Evolutionary conservation across 345 rosid species (phyloP), one percentile per base, ranked within the genome.

Genomic region (Eucalyptus grandis): DNA sequence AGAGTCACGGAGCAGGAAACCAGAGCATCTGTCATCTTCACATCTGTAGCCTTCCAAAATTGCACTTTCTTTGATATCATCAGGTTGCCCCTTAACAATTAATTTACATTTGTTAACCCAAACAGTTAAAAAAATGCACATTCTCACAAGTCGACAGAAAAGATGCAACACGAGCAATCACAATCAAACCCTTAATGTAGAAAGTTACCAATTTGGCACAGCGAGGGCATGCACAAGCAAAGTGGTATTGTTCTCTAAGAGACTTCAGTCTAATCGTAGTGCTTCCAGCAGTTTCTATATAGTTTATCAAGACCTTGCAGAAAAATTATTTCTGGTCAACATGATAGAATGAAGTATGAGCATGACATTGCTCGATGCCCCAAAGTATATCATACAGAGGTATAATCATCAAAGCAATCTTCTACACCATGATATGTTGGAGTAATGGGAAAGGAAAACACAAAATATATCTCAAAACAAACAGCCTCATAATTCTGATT

Each of bases 11-110:
- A 97, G 96, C 94, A 98, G 90, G 93, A 96, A 98, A 87, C 99
- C 98, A 92, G 86, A 87, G 94, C 99, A 98, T 88, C 89, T 87
- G 80, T 93, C 93, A 87, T 95, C 93, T 89, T 90, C 92, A 90
- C 99, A 98, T 86, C 95, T 91, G 91, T 95, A 98, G 87, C 99
- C 99, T 95, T 98, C 99, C 90, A 98, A 89, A 72, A 94, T 91
- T 60, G 99, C 98, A 95, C 96, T 96, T 91, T 97, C 99, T 93
- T 93, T 92, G 87, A 98, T 92, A 91, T 96, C 99, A 77, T 93
- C 95, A 88, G 87, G 89, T 82, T 92, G 95, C 88, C 98, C 99
- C 99, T 97, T 90, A 72, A 89, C 56, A 58, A 92, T 69, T 87
- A 90, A 17, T 86, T 89, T 88, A 87, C 31, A 87, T 87, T 24